A percentile compares a stretch with the other conserved stretches of the same genome.
Conservation (phyloP, 331 rosid species). For the Acacia pycnantha region DNA sequence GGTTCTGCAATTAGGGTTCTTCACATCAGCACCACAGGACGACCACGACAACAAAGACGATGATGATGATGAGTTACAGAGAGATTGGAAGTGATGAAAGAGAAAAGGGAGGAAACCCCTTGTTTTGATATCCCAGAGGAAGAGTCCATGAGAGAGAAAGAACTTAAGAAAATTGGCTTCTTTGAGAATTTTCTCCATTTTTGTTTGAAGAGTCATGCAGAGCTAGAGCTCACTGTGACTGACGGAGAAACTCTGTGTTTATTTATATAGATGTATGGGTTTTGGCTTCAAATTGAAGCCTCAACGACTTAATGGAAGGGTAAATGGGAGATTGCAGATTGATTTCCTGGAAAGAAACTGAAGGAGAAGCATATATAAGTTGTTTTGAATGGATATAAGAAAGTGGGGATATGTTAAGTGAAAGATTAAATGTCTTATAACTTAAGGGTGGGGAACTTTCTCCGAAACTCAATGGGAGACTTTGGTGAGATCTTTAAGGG, state of each 20-base stretch:
- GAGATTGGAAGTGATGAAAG: not conserved
- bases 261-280: not conserved
- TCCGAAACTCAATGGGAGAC: not conserved
- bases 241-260: not conserved
- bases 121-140: not conserved
- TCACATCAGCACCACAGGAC: not conserved
- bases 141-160: not conserved
- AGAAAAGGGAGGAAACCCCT: constrained; percentile 20
- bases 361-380: not conserved
- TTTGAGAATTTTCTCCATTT: constrained; percentile 19
- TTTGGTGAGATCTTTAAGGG: not conserved
- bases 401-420: not conserved
- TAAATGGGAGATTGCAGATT: not conserved
- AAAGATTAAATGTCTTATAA: not conserved
- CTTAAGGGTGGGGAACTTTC: not conserved
- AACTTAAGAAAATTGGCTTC: not conserved
- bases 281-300: not conserved
- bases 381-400: not conserved
- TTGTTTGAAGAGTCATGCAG: not conserved
- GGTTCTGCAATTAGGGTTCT: not conserved
- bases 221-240: not conserved
- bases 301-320: not conserved
- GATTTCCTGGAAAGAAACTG: not conserved
- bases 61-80: constrained; percentile 28
- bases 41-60: not conserved